A percentile compares a stretch with the other conserved stretches of the same genome.
These are phyloP conservation scores for Pholiota molesta DNA, from an alignment of 768 basidiomycete species.

Conservation along the genomic window DNA sequence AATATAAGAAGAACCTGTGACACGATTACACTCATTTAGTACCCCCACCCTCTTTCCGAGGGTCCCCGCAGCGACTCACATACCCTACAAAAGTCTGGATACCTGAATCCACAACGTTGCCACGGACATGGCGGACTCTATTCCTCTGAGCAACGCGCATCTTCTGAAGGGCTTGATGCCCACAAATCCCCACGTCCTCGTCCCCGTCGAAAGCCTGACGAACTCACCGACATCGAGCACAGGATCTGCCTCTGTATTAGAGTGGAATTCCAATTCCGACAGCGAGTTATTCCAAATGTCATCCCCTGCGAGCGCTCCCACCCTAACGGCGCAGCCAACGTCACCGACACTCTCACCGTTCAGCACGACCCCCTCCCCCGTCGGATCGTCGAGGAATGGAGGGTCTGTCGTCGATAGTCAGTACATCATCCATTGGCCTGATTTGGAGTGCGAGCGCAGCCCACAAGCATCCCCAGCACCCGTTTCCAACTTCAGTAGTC, in stretches of 20 bases:
- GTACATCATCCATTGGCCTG: constrained; percentile 2
- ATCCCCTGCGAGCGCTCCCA: constrained; percentile 10
- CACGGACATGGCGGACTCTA: constrained; percentile 2
- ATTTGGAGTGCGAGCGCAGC: neutral
- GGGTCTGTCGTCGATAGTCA: neutral
- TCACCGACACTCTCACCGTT: neutral
- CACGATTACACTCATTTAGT: neutral
- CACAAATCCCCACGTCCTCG: constrained; percentile 3
- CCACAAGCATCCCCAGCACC: constrained; percentile 6
- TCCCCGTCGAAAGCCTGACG: constrained; percentile 20
- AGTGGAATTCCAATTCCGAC: constrained; percentile 27
- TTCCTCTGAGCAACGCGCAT: neutral
- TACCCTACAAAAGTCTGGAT: neutral
- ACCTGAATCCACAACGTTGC: neutral
- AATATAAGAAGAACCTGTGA: constrained; percentile 16
- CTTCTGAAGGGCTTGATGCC: neutral
- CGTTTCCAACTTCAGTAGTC: neutral
- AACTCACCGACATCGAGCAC: constrained; percentile 24
- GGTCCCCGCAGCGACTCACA: neutral
- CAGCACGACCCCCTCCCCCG: neutral
- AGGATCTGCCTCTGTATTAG: constrained; percentile 25
- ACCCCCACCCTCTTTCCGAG: neutral
- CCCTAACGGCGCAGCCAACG: constrained; percentile 8
- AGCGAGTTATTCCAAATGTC: constrained; percentile 20
- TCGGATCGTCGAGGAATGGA: neutral